These are phyloP conservation scores for Metschnikowia picachoensis DNA, from an alignment of 805 yeast species.

Conservation along the genomic window DNA sequence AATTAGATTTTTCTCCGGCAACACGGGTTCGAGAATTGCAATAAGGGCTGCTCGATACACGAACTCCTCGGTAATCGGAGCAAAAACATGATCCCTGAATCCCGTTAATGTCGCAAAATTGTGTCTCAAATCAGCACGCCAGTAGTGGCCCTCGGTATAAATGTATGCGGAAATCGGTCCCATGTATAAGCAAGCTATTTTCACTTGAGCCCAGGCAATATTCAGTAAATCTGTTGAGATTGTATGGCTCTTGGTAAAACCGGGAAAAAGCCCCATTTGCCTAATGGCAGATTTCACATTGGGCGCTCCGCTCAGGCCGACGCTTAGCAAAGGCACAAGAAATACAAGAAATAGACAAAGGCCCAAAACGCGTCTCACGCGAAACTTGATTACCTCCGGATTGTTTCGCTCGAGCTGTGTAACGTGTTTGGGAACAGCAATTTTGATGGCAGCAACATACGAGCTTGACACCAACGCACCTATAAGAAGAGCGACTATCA, in stretches of 20 bases:
- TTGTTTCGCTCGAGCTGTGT: conserved; percentile 37
- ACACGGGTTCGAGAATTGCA: conserved; percentile 20
- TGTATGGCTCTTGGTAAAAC: conserved; percentile 18
- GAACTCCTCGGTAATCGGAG: conserved; percentile 77
- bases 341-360: conserved; percentile 29
- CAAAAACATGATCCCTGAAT: conserved; percentile 57
- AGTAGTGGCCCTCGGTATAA: conserved; percentile 1
- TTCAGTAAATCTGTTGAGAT: conserved; percentile 13
- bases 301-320: conserved; percentile 8
- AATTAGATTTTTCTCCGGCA: conserved; percentile 3
- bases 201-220: conserved; percentile 9
- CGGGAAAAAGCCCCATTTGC: conserved; percentile 36
- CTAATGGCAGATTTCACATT: conserved; percentile 9
- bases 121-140: conserved; percentile 17
- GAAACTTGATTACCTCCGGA: conserved; percentile 36
- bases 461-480: conserved; percentile 37
- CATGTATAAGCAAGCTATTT: conserved; percentile 17
- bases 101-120: conserved; percentile 34
- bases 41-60: conserved; percentile 53
- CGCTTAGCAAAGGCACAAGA: conserved; percentile 24
- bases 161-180: conserved; percentile 20
- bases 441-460: conserved; percentile 45
- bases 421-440: conserved; percentile 22
- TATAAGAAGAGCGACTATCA: conserved; percentile 8
- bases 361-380: conserved; percentile 35